phyloP scores from a whole-genome alignment of 2,329 filamentous ascomycete species.

The Stemphylium lycopersici region DNA sequence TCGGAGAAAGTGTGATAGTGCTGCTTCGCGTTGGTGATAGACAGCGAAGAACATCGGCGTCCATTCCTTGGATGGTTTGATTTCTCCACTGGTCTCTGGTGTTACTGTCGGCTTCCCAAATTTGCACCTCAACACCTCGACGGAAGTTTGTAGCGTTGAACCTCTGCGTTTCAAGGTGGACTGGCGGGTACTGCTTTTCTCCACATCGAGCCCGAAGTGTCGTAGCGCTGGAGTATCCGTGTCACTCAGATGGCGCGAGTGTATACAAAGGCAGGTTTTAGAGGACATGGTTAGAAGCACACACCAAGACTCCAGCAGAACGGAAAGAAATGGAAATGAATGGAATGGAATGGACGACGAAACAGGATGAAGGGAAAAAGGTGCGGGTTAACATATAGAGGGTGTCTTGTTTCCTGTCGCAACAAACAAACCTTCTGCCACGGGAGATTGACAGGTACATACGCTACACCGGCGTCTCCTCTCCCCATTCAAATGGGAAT shows the following conservation, averaged over 20 bases:
- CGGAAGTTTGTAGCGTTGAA: conserved; percentile 37
- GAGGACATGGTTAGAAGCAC: conserved; percentile 12
- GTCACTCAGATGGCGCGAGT: conserved; percentile 15
- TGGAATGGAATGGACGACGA: neutral
- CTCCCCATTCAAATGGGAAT: conserved; percentile 6
- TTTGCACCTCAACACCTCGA: conserved; percentile 41
- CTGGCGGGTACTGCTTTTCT: conserved; percentile 12
- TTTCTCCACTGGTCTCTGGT: conserved; percentile 6
- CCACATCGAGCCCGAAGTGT: conserved; percentile 21
- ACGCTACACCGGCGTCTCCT: conserved; percentile 4
- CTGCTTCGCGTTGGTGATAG: conserved; percentile 40
- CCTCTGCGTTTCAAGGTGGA: conserved; percentile 23
- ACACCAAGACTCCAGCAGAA: conserved; percentile 9
- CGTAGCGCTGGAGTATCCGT: conserved; percentile 24
- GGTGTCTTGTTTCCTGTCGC: neutral
- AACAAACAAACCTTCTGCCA: conserved; percentile 2
- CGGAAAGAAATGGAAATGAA: neutral
- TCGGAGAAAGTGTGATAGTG: conserved; percentile 39
- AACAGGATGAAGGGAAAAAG: conserved; percentile 2
- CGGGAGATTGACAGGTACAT: conserved; percentile 11
- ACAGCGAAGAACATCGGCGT: conserved; percentile 41
- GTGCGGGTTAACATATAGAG: conserved; percentile 8
- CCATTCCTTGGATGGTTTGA: conserved; percentile 37
- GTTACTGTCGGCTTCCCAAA: conserved; percentile 29
- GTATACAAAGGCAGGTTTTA: conserved; percentile 29